Evolutionary conservation across 768 basidiomycete species (phyloP).

Genomic region (Collybia sordida): DNA sequence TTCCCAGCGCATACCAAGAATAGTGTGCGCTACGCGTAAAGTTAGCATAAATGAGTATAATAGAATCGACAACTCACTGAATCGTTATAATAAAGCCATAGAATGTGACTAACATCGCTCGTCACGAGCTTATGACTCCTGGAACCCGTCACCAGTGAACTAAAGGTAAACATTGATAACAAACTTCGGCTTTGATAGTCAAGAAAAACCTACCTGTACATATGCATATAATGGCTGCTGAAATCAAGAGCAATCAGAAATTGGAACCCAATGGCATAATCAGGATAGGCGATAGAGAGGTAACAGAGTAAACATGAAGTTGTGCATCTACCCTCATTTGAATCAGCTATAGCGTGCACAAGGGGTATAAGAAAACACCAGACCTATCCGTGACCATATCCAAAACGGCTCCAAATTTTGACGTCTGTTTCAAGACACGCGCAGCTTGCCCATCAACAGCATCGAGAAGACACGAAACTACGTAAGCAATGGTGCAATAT

Average conservation of each 20-base stretch:
- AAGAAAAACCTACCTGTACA: constrained; percentile 78
- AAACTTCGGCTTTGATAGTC: not conserved
- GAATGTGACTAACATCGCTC: constrained; percentile 88
- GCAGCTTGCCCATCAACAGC: constrained; percentile 95
- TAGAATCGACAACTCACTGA: constrained; percentile 52
- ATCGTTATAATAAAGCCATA: constrained; percentile 94
- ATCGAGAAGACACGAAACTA: constrained; percentile 89
- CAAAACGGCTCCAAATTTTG: constrained; percentile 95
- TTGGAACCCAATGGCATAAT: constrained; percentile 85
- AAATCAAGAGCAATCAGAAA: constrained; percentile 97
- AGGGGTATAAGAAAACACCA: constrained; percentile 21
- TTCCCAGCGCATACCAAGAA: constrained; percentile 95
- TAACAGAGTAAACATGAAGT: constrained; percentile 95
- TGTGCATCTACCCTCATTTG: constrained; percentile 69
- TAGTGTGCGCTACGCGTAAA: constrained; percentile 61
- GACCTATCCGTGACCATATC: constrained; percentile 99
- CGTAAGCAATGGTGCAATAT: constrained; percentile 87
- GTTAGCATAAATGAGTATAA: not conserved
- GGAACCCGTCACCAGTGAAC: constrained; percentile 93
- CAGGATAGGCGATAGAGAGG: constrained; percentile 86
- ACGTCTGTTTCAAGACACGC: constrained; percentile 83
- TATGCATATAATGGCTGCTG: constrained; percentile 98
- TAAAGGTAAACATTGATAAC: constrained; percentile 30
- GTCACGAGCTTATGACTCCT: constrained; percentile 91
- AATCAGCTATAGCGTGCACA: not conserved